Evolutionary conservation across 805 yeast species (phyloP), one percentile per base, ranked within the genome.

Genomic region (Spathaspora passalidarum): DNA sequence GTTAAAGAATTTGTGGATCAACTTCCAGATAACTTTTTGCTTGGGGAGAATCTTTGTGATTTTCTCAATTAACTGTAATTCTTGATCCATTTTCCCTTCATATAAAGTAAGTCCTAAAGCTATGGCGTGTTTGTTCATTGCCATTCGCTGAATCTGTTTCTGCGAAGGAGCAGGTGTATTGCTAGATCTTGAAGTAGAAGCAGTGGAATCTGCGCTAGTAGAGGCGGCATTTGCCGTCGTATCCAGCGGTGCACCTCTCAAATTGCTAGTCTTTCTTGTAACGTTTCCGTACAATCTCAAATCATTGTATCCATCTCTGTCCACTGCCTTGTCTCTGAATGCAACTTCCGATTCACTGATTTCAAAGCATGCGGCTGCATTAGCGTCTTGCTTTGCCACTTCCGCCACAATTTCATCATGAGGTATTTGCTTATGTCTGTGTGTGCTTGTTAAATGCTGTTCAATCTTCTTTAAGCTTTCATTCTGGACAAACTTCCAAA

Each of bases 1-100:
- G 9, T 70, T 72, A 57, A 85, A 85, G 51, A 79, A 85, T 50
- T 82, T 66, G 48, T 82, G 80, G 22, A 84, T 64, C 41, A 82
- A 65, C 38, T 73, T 55, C 79, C 86, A 79, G 7, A 83, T 69
- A 1, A 80, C 72, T 47, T 69, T 72, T 53, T 78, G 76, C 22
- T 66, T 72, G 0, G 91, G 91, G 40, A 84, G 52, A 2, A 72
- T 57, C 19, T 66, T 61, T 44, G 66, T 62, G 20, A 73, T 68
- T 13, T 71, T 64, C 46, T 74, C 73, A 43, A 69, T 66, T 43
- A 74, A 66, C 45, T 72, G 64, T 18, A 75, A 51, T 38, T 63
- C 65, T 45, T 59, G 62, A 43, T 65, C 62, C 17, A 62, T 50
- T 38, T 59, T 50, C 1, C 65, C 68, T 46, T 67, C 72, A 35